phyloP scores from a whole-genome alignment of 2,329 filamentous ascomycete genomes.

The Colletotrichum lindemuthianum region DNA sequence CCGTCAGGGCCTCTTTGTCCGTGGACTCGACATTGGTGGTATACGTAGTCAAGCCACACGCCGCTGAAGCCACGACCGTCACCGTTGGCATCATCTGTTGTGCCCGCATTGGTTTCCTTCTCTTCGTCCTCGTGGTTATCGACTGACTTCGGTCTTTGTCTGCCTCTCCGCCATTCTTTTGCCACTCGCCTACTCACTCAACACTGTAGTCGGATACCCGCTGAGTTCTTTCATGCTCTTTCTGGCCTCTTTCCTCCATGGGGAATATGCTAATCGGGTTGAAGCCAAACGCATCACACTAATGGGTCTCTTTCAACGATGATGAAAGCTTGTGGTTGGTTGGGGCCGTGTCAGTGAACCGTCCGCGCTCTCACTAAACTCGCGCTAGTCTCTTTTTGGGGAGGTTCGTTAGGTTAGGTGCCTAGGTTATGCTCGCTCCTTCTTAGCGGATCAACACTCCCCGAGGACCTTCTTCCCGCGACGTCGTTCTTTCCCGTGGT shows the following conservation, averaged over 20 bases:
- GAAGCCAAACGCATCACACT: constrained; percentile 10
- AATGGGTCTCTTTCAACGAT: constrained; percentile 1
- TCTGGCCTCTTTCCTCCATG: not conserved
- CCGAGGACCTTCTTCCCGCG: constrained; percentile 10
- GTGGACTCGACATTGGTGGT: not conserved
- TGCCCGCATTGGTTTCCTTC: too few species aligned
- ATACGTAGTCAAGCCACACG: too few species aligned
- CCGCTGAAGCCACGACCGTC: too few species aligned
- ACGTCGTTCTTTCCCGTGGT: not conserved
- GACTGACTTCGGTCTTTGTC: too few species aligned
- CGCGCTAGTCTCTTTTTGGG: not conserved
- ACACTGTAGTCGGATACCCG: constrained; percentile 1
- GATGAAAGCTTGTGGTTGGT: constrained; percentile 30
- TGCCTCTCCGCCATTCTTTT: not conserved
- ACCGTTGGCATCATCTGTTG: too few species aligned
- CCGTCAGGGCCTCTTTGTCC: not conserved
- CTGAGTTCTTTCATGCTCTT: not conserved
- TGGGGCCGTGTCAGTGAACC: constrained; percentile 9
- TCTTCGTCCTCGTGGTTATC: too few species aligned
- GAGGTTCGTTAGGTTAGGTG: not conserved
- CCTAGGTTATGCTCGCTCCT: not conserved
- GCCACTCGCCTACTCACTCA: not conserved
- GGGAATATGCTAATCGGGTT: constrained; percentile 14
- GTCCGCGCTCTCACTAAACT: constrained; percentile 10
- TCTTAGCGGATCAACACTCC: constrained; percentile 6